Evolutionary conservation across 176 grass and related monocot species (phyloP).

Genomic region (Aegilops umbellulata): DNA sequence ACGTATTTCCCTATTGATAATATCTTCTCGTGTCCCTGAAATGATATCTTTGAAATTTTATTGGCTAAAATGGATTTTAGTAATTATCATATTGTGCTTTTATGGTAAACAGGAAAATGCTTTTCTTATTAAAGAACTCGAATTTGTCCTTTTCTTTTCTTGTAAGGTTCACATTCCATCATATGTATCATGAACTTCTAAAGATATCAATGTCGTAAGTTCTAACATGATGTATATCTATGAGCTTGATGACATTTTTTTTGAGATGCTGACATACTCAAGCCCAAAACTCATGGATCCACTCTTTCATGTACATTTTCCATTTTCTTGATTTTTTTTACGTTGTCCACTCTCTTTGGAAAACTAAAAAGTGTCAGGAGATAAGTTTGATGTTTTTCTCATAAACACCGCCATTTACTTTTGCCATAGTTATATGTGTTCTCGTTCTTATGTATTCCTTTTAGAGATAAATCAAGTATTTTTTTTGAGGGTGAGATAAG

Average conservation of each 20-base stretch:
- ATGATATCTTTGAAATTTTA: too few species aligned
- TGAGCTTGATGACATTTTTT: background rate
- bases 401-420: background rate
- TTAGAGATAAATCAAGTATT: background rate
- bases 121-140: too few species aligned
- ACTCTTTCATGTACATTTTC: background rate
- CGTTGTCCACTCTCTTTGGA: background rate
- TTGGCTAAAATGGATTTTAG: too few species aligned
- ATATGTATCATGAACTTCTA: too few species aligned
- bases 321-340: too few species aligned
- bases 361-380: background rate
- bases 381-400: background rate
- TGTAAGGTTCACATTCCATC: too few species aligned
- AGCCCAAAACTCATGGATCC: background rate
- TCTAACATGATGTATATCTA: background rate
- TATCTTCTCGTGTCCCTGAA: too few species aligned
- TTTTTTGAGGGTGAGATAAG: too few species aligned
- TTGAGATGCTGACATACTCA: background rate
- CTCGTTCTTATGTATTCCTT: background rate
- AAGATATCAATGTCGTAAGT: too few species aligned
- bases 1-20: too few species aligned
- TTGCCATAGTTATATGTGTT: background rate
- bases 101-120: background rate
- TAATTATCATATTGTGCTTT: too few species aligned
- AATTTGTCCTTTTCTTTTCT: too few species aligned